Conservation (phyloP, 192 early-diverging fungal genomes). For the Entrophospora sp. region DNA sequence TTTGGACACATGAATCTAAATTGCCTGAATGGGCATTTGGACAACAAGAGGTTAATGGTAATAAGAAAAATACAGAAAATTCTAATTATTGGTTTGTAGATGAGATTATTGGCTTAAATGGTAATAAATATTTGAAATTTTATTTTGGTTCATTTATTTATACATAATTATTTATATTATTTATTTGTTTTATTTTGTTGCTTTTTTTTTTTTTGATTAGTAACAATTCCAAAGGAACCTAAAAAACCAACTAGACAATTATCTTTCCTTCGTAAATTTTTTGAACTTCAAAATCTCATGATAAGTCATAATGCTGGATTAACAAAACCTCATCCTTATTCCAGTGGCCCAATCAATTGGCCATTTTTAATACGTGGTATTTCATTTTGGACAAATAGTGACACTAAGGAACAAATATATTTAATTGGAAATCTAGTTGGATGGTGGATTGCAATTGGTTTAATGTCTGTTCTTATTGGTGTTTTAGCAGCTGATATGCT, state of each 20-base stretch:
- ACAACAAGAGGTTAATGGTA: constrained; percentile 89
- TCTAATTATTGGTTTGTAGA: constrained; percentile 74
- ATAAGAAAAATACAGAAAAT: constrained; percentile 70
- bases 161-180: constrained; percentile 22
- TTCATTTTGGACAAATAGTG: constrained; percentile 83
- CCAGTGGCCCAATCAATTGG: constrained; percentile 74
- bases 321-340: constrained; percentile 89
- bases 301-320: constrained; percentile 82
- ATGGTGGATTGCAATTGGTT: constrained; percentile 68
- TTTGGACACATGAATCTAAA: constrained; percentile 58
- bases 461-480: constrained; percentile 48
- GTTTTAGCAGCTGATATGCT: constrained; percentile 64
- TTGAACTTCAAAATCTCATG: constrained; percentile 86
- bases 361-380: constrained; percentile 80
- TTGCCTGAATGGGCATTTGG: constrained; percentile 86
- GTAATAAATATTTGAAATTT: constrained; percentile 39
- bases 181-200: constrained; percentile 20
- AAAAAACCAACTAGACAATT: constrained; percentile 46
- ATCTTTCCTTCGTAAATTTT: constrained; percentile 71
- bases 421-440: constrained; percentile 83
- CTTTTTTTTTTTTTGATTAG: constrained; percentile 21
- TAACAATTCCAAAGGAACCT: constrained; percentile 32
- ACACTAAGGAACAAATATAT: constrained; percentile 73
- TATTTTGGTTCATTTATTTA: too few species aligned
- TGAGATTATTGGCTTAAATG: constrained; percentile 64